Conservation (phyloP, 176 grass and related monocot species). For the Carex cristatella region DNA sequence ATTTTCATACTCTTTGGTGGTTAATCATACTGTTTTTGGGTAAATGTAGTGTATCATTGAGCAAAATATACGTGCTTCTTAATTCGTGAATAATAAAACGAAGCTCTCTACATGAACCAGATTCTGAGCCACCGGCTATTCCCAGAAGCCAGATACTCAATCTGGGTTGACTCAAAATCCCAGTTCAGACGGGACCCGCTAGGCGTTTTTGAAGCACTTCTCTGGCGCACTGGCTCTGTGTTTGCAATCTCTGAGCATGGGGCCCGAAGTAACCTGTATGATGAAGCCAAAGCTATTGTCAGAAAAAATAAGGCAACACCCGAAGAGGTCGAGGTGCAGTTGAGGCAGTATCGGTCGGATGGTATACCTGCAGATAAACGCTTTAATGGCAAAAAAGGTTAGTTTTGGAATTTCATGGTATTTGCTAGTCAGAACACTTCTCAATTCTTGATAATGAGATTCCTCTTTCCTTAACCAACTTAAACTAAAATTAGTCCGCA, state of each 20-base stretch:
- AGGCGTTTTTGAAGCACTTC: slow-evolving; percentile 63
- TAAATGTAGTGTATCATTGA: neutral
- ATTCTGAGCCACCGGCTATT: slow-evolving; percentile 91
- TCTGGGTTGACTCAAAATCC: slow-evolving; percentile 98
- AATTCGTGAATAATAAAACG: neutral
- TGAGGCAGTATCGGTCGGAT: slow-evolving; percentile 64
- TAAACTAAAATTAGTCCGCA: neutral
- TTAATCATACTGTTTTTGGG: neutral
- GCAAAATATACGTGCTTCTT: neutral
- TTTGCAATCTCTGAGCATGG: slow-evolving; percentile 93
- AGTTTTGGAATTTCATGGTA: neutral
- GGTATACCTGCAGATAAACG: slow-evolving; percentile 72
- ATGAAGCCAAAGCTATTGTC: slow-evolving; percentile 80
- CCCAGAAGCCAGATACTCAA: slow-evolving; percentile 70
- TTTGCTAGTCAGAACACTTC: slow-evolving; percentile 5
- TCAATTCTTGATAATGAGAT: neutral
- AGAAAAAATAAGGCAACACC: slow-evolving; percentile 88
- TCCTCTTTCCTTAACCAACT: neutral
- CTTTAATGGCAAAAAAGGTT: slow-evolving; percentile 89
- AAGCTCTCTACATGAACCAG: slow-evolving; percentile 30
- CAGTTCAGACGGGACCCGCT: slow-evolving; percentile 80
- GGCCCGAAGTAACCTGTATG: slow-evolving; percentile 73
- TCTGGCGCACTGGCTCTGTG: slow-evolving; percentile 80
- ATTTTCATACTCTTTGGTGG: neutral
- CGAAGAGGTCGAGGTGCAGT: slow-evolving; percentile 79